Conservation (phyloP, 1,139 yeast species). For the Blastobotrys aristatus region DNA sequence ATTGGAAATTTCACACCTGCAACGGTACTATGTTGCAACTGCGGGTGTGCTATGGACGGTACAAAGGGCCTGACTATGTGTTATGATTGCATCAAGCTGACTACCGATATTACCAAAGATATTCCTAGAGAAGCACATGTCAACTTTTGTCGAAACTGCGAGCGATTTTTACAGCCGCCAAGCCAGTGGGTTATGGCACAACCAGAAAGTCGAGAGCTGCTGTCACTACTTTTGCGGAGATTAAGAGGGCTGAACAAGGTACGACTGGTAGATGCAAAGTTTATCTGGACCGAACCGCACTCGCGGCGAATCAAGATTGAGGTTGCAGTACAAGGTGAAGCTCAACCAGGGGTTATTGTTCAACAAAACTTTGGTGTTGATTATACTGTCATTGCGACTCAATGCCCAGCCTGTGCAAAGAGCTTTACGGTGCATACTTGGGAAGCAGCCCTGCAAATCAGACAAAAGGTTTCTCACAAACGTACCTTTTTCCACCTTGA, state of each 20-base stretch:
- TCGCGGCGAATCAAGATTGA: constrained; percentile 90
- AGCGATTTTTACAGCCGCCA: constrained; percentile 92
- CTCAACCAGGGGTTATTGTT: constrained; percentile 69
- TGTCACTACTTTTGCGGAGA: constrained; percentile 84
- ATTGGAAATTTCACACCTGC: constrained; percentile 16
- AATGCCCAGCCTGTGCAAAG: constrained; percentile 98
- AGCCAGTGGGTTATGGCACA: constrained; percentile 88
- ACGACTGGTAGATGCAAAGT: constrained; percentile 86
- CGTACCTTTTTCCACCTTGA: constrained; percentile 93
- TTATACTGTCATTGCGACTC: constrained; percentile 90
- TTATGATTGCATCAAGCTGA: constrained; percentile 91
- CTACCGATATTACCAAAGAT: constrained; percentile 91
- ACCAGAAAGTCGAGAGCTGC: constrained; percentile 84
- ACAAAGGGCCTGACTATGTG: constrained; percentile 92
- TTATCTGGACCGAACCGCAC: constrained; percentile 99
- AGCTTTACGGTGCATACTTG: constrained; percentile 94
- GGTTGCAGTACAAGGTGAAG: constrained; percentile 95
- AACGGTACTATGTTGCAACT: constrained; percentile 93
- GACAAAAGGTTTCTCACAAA: constrained; percentile 96
- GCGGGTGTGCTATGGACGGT: constrained; percentile 98
- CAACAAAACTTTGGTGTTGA: constrained; percentile 97
- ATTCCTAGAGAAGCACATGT: constrained; percentile 92
- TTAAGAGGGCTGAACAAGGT: constrained; percentile 85
- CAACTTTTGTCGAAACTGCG: constrained; percentile 96
- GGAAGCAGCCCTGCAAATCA: constrained; percentile 95